These are phyloP conservation scores for Phytophthora fragariaefolia DNA, from an alignment of 352 stramenopile species.

Conservation along the genomic window DNA sequence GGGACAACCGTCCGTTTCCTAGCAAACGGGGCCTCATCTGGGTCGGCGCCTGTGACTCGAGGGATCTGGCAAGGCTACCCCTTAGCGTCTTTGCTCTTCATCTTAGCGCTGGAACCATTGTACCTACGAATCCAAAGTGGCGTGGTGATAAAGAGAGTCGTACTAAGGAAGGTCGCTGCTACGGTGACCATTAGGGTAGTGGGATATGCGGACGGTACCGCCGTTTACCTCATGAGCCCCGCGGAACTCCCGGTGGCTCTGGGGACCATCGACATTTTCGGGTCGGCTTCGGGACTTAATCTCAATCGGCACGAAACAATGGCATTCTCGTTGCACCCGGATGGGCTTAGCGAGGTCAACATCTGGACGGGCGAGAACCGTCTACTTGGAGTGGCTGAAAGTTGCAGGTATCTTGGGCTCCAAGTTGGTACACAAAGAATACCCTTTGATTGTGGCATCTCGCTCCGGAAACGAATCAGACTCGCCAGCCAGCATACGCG, in stretches of 20 bases:
- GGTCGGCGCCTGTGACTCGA: not conserved
- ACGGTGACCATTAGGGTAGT: not conserved
- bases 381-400: no score
- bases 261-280: no score
- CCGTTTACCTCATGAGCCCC: not conserved
- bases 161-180: no score
- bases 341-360: not conserved
- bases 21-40: not conserved
- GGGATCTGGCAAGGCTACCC: not conserved
- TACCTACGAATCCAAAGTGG: no score
- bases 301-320: not conserved
- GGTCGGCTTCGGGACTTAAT: not conserved
- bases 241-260: not conserved
- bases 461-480: not conserved
- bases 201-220: not conserved
- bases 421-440: not conserved
- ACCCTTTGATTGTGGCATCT: no score
- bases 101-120: no score
- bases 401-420: not conserved
- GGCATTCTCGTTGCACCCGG: not conserved
- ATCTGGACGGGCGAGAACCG: no score
- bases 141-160: no score
- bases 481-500: not conserved
- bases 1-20: not conserved
- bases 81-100: no score